Evolutionary conservation across 2,329 filamentous ascomycete genomes (phyloP).

Genomic region (Ceratocystis lukuohia): DNA sequence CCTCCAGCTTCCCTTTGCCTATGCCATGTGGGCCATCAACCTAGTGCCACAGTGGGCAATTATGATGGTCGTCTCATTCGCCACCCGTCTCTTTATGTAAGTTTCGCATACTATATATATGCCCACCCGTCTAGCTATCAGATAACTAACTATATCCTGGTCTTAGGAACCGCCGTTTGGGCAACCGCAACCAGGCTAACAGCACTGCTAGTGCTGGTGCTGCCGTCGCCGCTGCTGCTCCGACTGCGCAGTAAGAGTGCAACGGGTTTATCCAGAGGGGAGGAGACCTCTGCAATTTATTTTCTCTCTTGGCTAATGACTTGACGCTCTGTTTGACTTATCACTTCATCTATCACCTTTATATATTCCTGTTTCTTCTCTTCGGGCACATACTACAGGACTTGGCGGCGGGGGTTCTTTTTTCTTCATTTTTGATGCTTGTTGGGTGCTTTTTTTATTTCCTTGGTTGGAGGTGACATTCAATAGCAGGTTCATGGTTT

Average conservation of each 20-base stretch:
- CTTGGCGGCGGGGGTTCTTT: slow-evolving; percentile 4
- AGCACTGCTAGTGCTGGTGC: slow-evolving; percentile 22
- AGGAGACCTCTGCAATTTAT: not conserved
- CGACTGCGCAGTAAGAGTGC: not conserved
- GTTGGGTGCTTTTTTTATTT: not conserved
- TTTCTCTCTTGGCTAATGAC: slow-evolving; percentile 1
- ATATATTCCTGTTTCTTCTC: slow-evolving; percentile 15
- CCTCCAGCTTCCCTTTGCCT: slow-evolving; percentile 51
- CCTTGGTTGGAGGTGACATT: not conserved
- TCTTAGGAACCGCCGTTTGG: slow-evolving; percentile 14
- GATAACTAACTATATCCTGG: not conserved
- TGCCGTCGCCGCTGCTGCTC: slow-evolving; percentile 1
- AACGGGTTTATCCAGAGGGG: not conserved
- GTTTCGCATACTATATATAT: slow-evolving; percentile 25
- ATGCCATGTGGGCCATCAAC: slow-evolving; percentile 52
- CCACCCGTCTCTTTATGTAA: slow-evolving; percentile 65
- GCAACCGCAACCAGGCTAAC: slow-evolving; percentile 1
- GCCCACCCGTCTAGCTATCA: not conserved
- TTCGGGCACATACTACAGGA: slow-evolving; percentile 21
- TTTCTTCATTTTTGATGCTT: slow-evolving; percentile 19
- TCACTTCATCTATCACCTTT: slow-evolving; percentile 13
- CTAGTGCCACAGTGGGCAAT: slow-evolving; percentile 61
- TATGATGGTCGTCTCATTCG: slow-evolving; percentile 62
- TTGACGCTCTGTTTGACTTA: slow-evolving; percentile 1
- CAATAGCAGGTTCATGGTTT: slow-evolving; percentile 3